Evolutionary conservation across 2,329 filamentous ascomycete genomes (phyloP).

Genomic region (Fusarium agapanthi): DNA sequence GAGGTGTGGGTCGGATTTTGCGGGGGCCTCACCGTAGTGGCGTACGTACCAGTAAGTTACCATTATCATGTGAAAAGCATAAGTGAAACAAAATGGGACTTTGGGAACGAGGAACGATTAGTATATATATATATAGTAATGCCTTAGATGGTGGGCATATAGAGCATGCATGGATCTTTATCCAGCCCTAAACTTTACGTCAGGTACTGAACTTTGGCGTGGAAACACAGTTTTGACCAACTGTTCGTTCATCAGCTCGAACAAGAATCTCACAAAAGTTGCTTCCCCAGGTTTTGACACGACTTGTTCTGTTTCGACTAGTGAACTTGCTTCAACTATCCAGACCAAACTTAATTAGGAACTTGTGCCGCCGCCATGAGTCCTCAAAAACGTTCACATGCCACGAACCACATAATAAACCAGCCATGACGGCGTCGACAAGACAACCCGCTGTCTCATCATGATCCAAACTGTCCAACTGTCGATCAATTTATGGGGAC

Average conservation of each 20-base stretch:
- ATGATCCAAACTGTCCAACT: not conserved
- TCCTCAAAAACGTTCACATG: constrained; percentile 31
- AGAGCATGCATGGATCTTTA: not conserved
- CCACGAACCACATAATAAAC: constrained; percentile 1
- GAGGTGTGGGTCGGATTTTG: constrained; percentile 17
- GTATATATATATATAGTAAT: not conserved
- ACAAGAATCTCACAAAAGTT: constrained; percentile 1
- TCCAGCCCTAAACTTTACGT: not conserved
- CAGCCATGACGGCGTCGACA: not conserved
- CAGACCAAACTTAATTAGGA: constrained; percentile 35
- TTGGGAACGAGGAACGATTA: not conserved
- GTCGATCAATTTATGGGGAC: constrained; percentile 18
- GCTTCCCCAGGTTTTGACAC: constrained; percentile 34
- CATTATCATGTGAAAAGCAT: constrained; percentile 29
- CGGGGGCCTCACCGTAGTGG: constrained; percentile 8
- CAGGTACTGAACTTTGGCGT: not conserved
- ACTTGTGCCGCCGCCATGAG: constrained; percentile 25
- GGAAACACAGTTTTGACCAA: not conserved
- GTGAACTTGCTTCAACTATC: not conserved
- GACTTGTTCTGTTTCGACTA: constrained; percentile 17
- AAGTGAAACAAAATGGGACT: not conserved
- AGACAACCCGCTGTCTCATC: not conserved
- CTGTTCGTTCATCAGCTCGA: not conserved
- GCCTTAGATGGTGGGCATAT: too few species aligned
- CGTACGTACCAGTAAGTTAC: not conserved